These are phyloP conservation scores for Bisporella sp. DNA, from an alignment of 2,329 filamentous ascomycete genomes.

Conservation along the genomic window DNA sequence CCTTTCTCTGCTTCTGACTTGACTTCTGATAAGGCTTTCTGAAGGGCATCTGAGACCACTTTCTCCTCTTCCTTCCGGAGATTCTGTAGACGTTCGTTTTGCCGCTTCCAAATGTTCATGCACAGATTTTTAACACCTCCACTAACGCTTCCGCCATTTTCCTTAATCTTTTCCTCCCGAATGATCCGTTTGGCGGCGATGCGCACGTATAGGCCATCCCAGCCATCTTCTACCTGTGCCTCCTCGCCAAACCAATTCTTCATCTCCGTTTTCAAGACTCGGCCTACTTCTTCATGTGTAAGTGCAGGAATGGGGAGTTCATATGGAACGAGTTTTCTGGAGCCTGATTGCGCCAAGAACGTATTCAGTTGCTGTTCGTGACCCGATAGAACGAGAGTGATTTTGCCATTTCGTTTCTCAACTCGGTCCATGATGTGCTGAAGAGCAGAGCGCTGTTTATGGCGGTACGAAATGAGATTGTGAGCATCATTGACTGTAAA, in stretches of 20 bases:
- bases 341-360: slow-evolving; percentile 65
- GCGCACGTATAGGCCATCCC: slow-evolving; percentile 53
- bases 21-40: no score
- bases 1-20: no score
- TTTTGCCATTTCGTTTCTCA: slow-evolving; percentile 62
- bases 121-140: slow-evolving; percentile 59
- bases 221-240: slow-evolving; percentile 55
- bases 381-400: slow-evolving; percentile 67
- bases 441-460: slow-evolving; percentile 53
- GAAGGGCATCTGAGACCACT: no score
- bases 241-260: slow-evolving; percentile 41
- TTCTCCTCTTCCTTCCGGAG: slow-evolving; percentile 32
- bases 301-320: slow-evolving; percentile 65
- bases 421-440: slow-evolving; percentile 67
- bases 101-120: slow-evolving; percentile 45
- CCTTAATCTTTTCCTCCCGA: slow-evolving; percentile 43
- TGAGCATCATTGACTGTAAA: slow-evolving; percentile 70
- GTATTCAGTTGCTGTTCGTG: slow-evolving; percentile 70
- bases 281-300: slow-evolving; percentile 53
- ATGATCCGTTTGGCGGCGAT: slow-evolving; percentile 58
- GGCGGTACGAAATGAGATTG: slow-evolving; percentile 55
- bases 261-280: slow-evolving; percentile 51
- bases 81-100: slow-evolving; percentile 46
- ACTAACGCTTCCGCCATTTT: slow-evolving; percentile 67
- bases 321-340: slow-evolving; percentile 62